phyloP scores from a whole-genome alignment of 73 alveolate species.

The Stentor roeselii region DNA sequence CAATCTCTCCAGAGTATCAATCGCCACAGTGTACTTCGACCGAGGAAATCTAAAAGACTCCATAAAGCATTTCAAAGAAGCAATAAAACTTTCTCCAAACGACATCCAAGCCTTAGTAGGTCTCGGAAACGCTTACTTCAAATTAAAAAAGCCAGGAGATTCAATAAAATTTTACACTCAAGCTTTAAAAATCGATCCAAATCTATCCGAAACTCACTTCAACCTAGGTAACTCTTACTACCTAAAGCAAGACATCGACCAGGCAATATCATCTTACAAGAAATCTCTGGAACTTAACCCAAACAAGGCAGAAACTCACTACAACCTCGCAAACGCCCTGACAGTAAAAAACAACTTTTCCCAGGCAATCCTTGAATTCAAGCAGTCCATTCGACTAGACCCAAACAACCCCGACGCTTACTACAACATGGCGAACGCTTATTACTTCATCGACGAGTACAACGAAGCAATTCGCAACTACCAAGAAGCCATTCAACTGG shows the following conservation, averaged over 20 bases:
- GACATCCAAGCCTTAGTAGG: slow-evolving; percentile 86
- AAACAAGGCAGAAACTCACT: slow-evolving; percentile 76
- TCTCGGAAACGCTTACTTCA: slow-evolving; percentile 77
- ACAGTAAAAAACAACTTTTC: slow-evolving; percentile 54
- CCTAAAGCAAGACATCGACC: slow-evolving; percentile 68
- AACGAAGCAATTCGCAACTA: slow-evolving; percentile 66
- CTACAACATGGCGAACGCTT: slow-evolving; percentile 79
- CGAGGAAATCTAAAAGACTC: slow-evolving; percentile 73
- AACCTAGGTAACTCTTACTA: slow-evolving; percentile 82
- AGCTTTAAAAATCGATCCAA: slow-evolving; percentile 62
- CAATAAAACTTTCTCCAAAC: slow-evolving; percentile 57
- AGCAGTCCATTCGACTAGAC: slow-evolving; percentile 65
- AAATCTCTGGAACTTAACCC: slow-evolving; percentile 74
- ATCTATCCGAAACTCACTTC: slow-evolving; percentile 69
- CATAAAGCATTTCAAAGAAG: slow-evolving; percentile 61
- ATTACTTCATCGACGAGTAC: slow-evolving; percentile 55
- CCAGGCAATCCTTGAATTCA: slow-evolving; percentile 59
- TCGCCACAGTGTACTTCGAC: slow-evolving; percentile 77
- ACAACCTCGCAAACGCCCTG: slow-evolving; percentile 79
- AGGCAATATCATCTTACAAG: slow-evolving; percentile 68
- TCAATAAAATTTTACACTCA: slow-evolving; percentile 71
- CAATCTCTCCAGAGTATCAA: slow-evolving; percentile 65
- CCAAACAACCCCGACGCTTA: slow-evolving; percentile 78
- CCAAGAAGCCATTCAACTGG: slow-evolving; percentile 61
- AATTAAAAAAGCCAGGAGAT: slow-evolving; percentile 72